Evolutionary conservation across 768 basidiomycete genomes (phyloP), one percentile per base, ranked within the genome.

Genomic region (Tricholoma flavovirens): DNA sequence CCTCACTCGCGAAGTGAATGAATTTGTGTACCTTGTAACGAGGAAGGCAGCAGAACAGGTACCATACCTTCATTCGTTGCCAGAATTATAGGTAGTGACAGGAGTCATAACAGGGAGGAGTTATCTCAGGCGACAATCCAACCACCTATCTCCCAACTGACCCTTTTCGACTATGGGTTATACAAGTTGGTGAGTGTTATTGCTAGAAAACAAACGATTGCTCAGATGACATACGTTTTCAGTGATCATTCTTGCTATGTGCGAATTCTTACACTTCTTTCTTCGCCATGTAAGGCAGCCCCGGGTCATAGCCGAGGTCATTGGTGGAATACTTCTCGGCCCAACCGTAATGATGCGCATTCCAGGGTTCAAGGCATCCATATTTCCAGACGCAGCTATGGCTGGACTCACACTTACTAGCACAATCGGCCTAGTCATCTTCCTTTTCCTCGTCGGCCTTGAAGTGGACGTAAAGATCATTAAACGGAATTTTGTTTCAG

Each of bases 251-350:
- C 78, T 97, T 55, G 71, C 71, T 32, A 84, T 93, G 78, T 83
- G 85, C 35, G 90, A 94, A 65, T 56, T 88, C 5, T 82, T 98
- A 9, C 77, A 83, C 0, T 69, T 89, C 17, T 56, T 81, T 51
- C 76, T 97, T 19, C 69, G 74, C 7, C 84, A 78, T 54, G 83
- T 96, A 33, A 84, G 83, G 32, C 95, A 98, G 64, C 96, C 96
- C 1, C 78, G 86, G n/a, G 95, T 98, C 57, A 93, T 97, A 52
- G 85, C 93, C 40, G 95, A 98, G 68, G 88, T 97, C 57, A 82
- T 98, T 54, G 92, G 87, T 0, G 96, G 96, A 19, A 84, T 98
- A 60, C 64, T 98, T 19, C 79, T 98, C 10, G 94, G 93, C 40
- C 83, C 83, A 0, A 77, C 82, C 0, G 81, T 88, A 9, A 83